phyloP scores from a whole-genome alignment of 2,329 filamentous ascomycete genomes.

The Alternaria sp. region DNA sequence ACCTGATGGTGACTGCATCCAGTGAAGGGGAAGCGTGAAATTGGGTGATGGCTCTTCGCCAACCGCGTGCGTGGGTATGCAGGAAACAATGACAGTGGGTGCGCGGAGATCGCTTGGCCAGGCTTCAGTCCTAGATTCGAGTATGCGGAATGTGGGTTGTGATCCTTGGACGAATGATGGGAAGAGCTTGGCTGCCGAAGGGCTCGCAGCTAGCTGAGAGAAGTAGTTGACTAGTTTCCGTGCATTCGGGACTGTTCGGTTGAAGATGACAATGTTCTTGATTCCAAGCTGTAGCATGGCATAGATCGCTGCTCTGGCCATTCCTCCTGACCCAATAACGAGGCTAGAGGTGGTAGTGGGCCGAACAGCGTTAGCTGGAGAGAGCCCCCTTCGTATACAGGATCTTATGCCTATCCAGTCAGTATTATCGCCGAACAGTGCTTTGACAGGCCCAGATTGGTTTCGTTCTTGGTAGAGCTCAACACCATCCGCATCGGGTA shows the following conservation, averaged over 20 bases:
- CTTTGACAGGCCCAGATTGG: constrained; percentile 70
- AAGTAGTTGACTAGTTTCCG: constrained; percentile 74
- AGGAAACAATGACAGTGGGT: constrained; percentile 78
- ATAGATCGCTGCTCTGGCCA: constrained; percentile 80
- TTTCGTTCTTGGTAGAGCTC: constrained; percentile 65
- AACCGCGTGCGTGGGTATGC: constrained; percentile 74
- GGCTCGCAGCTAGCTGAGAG: constrained; percentile 55
- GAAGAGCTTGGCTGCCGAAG: constrained; percentile 29
- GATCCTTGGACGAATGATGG: constrained; percentile 36
- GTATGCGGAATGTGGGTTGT: constrained; percentile 62
- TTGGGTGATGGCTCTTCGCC: constrained; percentile 70
- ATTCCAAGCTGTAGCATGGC: constrained; percentile 82
- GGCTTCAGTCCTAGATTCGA: constrained; percentile 64
- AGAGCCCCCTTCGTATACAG: constrained; percentile 74
- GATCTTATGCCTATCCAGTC: constrained; percentile 82
- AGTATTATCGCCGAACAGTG: constrained; percentile 79
- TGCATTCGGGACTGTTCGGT: constrained; percentile 72
- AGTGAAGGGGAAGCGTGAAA: constrained; percentile 72
- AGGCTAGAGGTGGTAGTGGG: constrained; percentile 59
- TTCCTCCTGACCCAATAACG: constrained; percentile 69
- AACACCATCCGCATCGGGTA: constrained; percentile 63
- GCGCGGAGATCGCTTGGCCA: constrained; percentile 70
- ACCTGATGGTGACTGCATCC: constrained; percentile 76
- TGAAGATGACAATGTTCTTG: constrained; percentile 76
- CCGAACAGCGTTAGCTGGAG: constrained; percentile 70